These are phyloP conservation scores for Bruguiera hainesii DNA, from an alignment of 441 rosid species.

Conservation along the genomic window DNA sequence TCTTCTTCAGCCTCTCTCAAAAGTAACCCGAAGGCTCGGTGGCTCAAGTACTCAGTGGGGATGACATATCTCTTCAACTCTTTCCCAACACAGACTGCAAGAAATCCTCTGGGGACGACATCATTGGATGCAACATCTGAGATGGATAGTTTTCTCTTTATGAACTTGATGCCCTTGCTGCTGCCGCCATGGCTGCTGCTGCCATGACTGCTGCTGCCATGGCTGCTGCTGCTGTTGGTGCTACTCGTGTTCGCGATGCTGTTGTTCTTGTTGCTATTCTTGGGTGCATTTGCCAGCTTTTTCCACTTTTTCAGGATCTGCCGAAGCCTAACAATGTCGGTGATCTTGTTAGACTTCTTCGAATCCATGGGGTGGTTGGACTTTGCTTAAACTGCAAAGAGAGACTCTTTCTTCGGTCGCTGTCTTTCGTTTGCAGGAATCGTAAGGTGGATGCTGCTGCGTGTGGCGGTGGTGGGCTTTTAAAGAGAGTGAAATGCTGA, in stretches of 20 bases:
- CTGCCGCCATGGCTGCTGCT: background rate
- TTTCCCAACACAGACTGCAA: slow-evolving; percentile 47
- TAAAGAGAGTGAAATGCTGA: slow-evolving; percentile 1
- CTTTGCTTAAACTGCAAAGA: no score
- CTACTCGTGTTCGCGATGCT: background rate
- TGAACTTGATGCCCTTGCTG: slow-evolving; percentile 41
- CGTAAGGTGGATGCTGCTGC: background rate
- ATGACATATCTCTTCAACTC: slow-evolving; percentile 44
- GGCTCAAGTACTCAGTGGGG: slow-evolving; percentile 45
- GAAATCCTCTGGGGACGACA: slow-evolving; percentile 42
- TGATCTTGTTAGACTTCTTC: slow-evolving; percentile 62
- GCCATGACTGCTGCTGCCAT: no score
- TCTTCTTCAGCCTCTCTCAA: slow-evolving; percentile 52
- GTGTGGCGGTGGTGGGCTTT: background rate
- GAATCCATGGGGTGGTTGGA: slow-evolving; percentile 32
- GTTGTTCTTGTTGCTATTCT: slow-evolving; percentile 28
- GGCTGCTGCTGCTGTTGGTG: no score
- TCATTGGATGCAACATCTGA: slow-evolving; percentile 27
- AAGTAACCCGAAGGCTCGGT: slow-evolving; percentile 41
- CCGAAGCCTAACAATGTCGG: slow-evolving; percentile 66
- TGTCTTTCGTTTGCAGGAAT: background rate
- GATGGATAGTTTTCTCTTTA: slow-evolving; percentile 45
- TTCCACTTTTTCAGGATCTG: slow-evolving; percentile 74
- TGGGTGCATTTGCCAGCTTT: slow-evolving; percentile 47
- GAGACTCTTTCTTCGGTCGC: background rate